Evolutionary conservation across 1,284 basidiomycete species (phyloP), one percentile per base, ranked within the genome.

Genomic region (Tilletia horrida): DNA sequence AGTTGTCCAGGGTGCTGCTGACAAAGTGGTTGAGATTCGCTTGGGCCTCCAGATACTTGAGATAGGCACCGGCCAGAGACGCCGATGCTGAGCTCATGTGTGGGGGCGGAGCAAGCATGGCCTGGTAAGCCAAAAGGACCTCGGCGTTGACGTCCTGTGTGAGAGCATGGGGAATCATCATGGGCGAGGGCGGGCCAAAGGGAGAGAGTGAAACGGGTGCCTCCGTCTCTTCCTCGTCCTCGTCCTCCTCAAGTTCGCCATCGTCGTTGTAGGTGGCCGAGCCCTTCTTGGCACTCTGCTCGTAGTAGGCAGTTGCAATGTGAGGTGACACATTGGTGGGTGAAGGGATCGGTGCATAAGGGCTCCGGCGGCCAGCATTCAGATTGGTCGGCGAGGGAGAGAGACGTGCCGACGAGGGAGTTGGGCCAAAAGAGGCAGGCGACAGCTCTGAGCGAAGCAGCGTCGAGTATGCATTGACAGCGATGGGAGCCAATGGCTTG

Each of bases 201-300:
- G 55, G 31, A 18, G 55, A 31, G 29, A 9, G 18, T 9, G 55
- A 31, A 25, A 35, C 29, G n/a, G 52, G 52, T 4, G 35, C 35
- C 35, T 40, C 35, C 35, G 35, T 11, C 18, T 23, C n/a, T 16
- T 29, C 27, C 11, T 59, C 55, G 18, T 59, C 55, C 25, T 55
- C 52, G 9, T 55, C 52, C 21, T 21, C 16, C 55, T 59, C 55
- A 21, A 59, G 55, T 16, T 59, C 55, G 29, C 55, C 55, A 21
- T 59, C 55, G 4, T 59, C 55, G 21, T 59, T 59, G 55, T 59
- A 59, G 13, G 55, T 59, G 13, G 55, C 55, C 14, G 55, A 59
- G 8, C 55, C 55, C 55, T 59, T 59, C 25, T 59, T 59, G 27
- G 55, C 55, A 21, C 55, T 59, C 29, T 59, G 55, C 13, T 16